Evolutionary conservation across 2,329 filamentous ascomycete genomes (phyloP).

Genomic region (Botrytis hyacinthi): DNA sequence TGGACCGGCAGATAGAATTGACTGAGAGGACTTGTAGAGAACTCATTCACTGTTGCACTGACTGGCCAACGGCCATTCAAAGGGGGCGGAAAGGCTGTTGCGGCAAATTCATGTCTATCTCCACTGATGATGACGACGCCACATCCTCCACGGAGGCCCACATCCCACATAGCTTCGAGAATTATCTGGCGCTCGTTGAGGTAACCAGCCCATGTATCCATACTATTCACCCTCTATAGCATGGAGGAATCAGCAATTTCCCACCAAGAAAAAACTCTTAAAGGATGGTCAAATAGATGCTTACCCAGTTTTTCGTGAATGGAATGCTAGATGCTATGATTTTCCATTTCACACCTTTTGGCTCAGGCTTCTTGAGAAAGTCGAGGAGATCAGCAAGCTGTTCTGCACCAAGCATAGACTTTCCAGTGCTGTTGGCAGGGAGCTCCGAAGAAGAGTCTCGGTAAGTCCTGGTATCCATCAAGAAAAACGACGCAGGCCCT

Average conservation of each 20-base stretch:
- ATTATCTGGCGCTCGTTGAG: conserved; percentile 73
- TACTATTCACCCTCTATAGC: conserved; percentile 64
- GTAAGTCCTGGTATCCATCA: conserved; percentile 88
- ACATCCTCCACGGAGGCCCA: conserved; percentile 64
- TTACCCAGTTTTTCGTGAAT: conserved; percentile 93
- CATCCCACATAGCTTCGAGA: conserved; percentile 90
- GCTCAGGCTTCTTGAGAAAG: conserved; percentile 72
- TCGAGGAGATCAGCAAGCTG: conserved; percentile 78
- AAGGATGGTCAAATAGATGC: not conserved
- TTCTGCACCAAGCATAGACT: conserved; percentile 81
- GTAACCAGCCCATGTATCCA: conserved; percentile 95
- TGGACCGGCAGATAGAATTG: conserved; percentile 90
- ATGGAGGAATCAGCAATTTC: not conserved
- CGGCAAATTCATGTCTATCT: conserved; percentile 95
- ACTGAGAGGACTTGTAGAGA: conserved; percentile 84
- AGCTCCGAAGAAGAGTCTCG: conserved; percentile 64
- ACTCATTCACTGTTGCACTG: conserved; percentile 75
- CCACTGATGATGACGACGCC: conserved; percentile 84
- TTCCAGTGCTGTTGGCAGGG: conserved; percentile 60
- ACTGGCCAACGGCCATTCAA: conserved; percentile 60
- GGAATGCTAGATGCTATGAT: conserved; percentile 87
- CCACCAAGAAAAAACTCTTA: not conserved
- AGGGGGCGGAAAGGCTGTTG: conserved; percentile 72
- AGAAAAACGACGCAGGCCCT: conserved; percentile 90
- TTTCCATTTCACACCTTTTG: conserved; percentile 84